These are phyloP conservation scores for Trypanosoma platydactyli DNA, from an alignment of 208 protist species.

Conservation along the genomic window DNA sequence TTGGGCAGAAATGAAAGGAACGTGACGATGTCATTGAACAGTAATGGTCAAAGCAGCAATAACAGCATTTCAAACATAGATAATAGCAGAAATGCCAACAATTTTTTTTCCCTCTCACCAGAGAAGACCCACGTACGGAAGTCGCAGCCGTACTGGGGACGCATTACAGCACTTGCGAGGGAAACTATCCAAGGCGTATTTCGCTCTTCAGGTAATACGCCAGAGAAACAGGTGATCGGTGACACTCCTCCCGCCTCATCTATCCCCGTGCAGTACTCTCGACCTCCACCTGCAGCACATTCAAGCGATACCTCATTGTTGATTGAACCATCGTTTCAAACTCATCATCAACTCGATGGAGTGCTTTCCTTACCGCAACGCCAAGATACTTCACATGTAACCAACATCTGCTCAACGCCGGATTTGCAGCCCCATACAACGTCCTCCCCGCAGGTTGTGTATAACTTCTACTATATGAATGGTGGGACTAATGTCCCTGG, in stretches of 20 bases:
- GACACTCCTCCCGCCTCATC: neutral
- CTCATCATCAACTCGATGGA: neutral
- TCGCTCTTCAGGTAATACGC: neutral
- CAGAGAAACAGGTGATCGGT: neutral
- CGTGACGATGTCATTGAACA: neutral
- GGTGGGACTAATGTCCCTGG: neutral
- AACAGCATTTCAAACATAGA: neutral
- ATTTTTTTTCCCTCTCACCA: neutral
- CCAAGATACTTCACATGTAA: neutral
- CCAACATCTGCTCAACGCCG: neutral
- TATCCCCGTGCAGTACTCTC: neutral
- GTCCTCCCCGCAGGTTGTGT: conserved; percentile 23
- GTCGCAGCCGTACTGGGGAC: conserved; percentile 16
- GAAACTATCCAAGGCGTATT: conserved; percentile 8
- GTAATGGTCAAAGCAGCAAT: neutral
- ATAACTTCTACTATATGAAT: conserved; percentile 40
- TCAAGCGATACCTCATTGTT: neutral
- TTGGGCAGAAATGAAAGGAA: neutral
- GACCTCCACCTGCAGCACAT: neutral
- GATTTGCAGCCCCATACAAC: neutral
- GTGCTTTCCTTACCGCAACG: neutral
- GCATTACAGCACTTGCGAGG: conserved; percentile 14
- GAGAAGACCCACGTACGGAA: neutral
- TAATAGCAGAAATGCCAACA: neutral
- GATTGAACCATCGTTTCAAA: conserved; percentile 17